Percentiles rank a stretch among this genome's conserved stretches.
phyloP scores from a whole-genome alignment of 495 filamentous ascomycete genomes.

The Sabuloglossum arenarium region DNA sequence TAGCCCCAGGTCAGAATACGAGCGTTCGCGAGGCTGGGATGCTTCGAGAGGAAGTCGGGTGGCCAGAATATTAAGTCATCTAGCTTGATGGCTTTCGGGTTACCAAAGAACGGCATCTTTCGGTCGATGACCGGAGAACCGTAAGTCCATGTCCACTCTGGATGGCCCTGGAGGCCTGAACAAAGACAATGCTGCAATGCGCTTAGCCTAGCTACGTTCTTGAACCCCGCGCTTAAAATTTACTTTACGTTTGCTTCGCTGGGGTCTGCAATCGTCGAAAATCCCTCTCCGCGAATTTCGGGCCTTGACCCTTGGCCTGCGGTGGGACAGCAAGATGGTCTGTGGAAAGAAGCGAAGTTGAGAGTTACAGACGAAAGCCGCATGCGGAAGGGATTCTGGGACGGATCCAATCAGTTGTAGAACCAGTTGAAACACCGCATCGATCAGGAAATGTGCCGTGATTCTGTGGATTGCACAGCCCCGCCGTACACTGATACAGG shows the following conservation, averaged over 20 bases:
- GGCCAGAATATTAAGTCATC: neutral
- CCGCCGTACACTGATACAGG: too few species aligned
- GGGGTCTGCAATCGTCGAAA: neutral
- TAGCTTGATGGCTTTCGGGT: neutral
- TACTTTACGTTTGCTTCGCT: neutral
- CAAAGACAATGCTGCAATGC: constrained; percentile 13
- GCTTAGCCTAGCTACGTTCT: neutral
- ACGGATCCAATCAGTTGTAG: too few species aligned
- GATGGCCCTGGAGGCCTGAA: constrained; percentile 17
- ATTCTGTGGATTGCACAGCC: too few species aligned
- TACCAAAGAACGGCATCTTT: neutral
- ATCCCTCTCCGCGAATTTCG: neutral
- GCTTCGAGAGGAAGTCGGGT: neutral
- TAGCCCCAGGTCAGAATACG: neutral
- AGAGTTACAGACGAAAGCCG: too few species aligned
- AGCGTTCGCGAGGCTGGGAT: neutral
- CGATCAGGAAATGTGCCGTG: too few species aligned
- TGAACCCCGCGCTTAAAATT: neutral
- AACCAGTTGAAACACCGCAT: too few species aligned
- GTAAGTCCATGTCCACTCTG: constrained; percentile 13
- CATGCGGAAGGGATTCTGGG: too few species aligned
- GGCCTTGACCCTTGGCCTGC: neutral
- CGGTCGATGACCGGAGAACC: neutral
- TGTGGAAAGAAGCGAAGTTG: too few species aligned
- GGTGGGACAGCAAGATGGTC: too few species aligned